Conservation (phyloP, 305 asterid species). For the Striga hermonthica region DNA sequence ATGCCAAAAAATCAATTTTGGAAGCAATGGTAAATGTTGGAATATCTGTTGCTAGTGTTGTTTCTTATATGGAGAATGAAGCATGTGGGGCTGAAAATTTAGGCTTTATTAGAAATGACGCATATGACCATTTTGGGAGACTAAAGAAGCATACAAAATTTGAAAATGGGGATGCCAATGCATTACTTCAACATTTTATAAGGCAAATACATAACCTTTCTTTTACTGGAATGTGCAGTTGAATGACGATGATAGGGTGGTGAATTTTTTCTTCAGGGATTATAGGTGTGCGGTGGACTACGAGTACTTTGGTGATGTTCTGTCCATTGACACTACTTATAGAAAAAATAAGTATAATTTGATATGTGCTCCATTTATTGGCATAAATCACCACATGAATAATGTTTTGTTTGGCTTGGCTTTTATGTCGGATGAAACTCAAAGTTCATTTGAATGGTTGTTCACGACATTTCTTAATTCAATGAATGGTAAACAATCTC, state of each 20-base stretch:
- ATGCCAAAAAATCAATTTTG: neutral
- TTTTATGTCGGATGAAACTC: neutral
- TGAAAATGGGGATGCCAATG: constrained; percentile 4
- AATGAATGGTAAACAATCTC: neutral
- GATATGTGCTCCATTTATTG: neutral
- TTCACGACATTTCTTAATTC: neutral
- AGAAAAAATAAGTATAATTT: neutral
- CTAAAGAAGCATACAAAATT: too few species aligned
- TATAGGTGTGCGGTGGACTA: neutral
- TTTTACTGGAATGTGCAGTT: constrained; percentile 16
- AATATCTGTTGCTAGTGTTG: neutral
- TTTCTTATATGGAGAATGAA: neutral
- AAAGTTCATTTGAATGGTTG: neutral
- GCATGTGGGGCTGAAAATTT: too few species aligned
- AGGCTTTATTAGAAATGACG: too few species aligned
- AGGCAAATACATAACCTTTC: neutral
- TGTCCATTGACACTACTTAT: neutral
- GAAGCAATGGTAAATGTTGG: neutral
- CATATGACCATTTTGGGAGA: too few species aligned
- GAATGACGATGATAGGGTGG: neutral
- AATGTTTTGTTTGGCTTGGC: constrained; percentile 17
- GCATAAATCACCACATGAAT: constrained; percentile 5
- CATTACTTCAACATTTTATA: neutral
- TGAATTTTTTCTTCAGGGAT: neutral
- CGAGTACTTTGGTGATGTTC: constrained; percentile 16